Conservation (phyloP, 2,329 filamentous ascomycete genomes). For the Calonectria leucothoes region DNA sequence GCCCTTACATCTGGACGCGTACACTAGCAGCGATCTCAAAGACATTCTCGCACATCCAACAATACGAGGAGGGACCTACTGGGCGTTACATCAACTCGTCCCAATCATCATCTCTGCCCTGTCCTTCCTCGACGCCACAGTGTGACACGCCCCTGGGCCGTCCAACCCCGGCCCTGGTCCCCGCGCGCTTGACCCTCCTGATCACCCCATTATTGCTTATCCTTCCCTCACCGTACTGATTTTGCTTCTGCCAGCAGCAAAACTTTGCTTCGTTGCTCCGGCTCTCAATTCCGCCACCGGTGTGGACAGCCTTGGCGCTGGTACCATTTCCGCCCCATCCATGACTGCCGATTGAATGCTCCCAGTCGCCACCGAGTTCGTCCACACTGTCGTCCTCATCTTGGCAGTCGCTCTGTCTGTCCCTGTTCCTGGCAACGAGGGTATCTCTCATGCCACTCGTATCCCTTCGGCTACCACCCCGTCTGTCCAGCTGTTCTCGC, state of each 20-base stretch:
- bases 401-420: slow-evolving; percentile 23
- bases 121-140: slow-evolving; percentile 4
- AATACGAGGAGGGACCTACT: not conserved
- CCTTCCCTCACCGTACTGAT: not conserved
- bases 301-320: not conserved
- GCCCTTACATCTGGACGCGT: slow-evolving; percentile 33
- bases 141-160: slow-evolving; percentile 26
- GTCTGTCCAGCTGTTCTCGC: not conserved
- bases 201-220: not conserved
- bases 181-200: slow-evolving; percentile 32
- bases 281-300: not conserved
- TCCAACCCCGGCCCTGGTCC: slow-evolving; percentile 22
- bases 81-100: slow-evolving; percentile 30
- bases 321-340: slow-evolving; percentile 6
- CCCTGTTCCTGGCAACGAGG: not conserved
- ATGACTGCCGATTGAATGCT: slow-evolving; percentile 14
- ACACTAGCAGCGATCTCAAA: slow-evolving; percentile 5
- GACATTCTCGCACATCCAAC: not conserved
- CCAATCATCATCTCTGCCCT: slow-evolving; percentile 27
- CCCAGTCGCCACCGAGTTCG: slow-evolving; percentile 31
- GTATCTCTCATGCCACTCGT: not conserved
- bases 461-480: not conserved
- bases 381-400: slow-evolving; percentile 33
- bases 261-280: not conserved
- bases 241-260: not conserved